Conservation (phyloP, 2,329 filamentous ascomycete species). For the Verticillium albo-atrum region DNA sequence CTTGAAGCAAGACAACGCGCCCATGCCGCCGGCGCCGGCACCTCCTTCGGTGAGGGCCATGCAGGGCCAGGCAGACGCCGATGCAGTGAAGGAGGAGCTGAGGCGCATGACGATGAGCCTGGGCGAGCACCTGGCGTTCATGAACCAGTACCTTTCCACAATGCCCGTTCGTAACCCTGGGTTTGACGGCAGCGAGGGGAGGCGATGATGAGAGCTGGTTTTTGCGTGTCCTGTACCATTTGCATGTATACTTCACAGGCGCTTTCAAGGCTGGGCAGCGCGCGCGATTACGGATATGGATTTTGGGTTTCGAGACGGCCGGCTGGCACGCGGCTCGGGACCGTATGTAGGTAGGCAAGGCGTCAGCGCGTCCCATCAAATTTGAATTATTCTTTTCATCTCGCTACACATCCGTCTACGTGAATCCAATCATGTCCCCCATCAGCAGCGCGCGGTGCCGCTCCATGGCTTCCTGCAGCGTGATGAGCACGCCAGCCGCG, state of each 20-base stretch:
- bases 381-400: not conserved
- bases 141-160: constrained; percentile 38
- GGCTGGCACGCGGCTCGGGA: not conserved
- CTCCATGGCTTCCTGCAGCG: constrained; percentile 75
- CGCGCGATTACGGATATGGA: not conserved
- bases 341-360: not conserved
- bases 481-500: constrained; percentile 72
- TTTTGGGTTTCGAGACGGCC: not conserved
- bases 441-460: constrained; percentile 73
- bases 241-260: not conserved
- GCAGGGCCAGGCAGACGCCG: constrained; percentile 46
- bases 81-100: constrained; percentile 47
- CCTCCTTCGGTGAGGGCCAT: constrained; percentile 48
- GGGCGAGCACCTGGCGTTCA: constrained; percentile 41
- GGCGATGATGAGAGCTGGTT: not conserved
- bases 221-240: not conserved
- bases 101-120: constrained; percentile 45
- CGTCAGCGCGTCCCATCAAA: not conserved
- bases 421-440: constrained; percentile 56
- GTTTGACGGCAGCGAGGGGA: not conserved
- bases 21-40: constrained; percentile 28
- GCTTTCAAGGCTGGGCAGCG: not conserved
- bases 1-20: not conserved
- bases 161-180: constrained; percentile 28
- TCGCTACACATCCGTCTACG: not conserved